Conservation (phyloP, 495 filamentous ascomycete species). For the Aspergillus heteromorphus region DNA sequence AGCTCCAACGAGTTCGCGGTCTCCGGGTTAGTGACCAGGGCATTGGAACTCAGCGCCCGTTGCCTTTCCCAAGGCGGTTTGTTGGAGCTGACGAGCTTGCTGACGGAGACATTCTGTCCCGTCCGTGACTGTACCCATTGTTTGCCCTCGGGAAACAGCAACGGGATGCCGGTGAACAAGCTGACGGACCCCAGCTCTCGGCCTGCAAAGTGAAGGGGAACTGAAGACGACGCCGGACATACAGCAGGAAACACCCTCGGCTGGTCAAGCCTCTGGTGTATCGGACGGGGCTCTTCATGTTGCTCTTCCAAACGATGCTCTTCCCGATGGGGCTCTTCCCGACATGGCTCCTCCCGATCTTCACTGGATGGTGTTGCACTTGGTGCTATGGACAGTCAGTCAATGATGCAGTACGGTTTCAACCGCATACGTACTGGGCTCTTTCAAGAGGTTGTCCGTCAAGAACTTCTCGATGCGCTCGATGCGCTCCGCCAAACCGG, state of each 20-base stretch:
- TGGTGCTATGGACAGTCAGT: conserved; percentile 4
- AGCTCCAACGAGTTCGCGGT: conserved; percentile 22
- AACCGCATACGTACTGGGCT: conserved; percentile 18
- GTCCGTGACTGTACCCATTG: conserved; percentile 43
- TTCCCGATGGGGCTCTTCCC: too few relatives aligned
- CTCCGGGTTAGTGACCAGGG: conserved; percentile 21
- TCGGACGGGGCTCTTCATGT: background rate
- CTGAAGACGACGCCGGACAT: conserved; percentile 24
- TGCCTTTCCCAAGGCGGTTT: conserved; percentile 34
- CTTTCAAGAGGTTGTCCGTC: conserved; percentile 24
- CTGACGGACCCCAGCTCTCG: conserved; percentile 42
- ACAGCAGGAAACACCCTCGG: background rate
- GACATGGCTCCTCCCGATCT: background rate
- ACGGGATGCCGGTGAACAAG: conserved; percentile 41
- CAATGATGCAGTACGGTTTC: background rate
- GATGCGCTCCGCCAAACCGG: conserved; percentile 34
- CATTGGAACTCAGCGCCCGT: conserved; percentile 20
- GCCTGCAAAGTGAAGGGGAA: conserved; percentile 46
- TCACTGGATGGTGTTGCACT: background rate
- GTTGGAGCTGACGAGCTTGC: conserved; percentile 25
- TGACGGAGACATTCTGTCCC: conserved; percentile 35
- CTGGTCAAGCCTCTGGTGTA: background rate
- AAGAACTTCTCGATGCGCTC: conserved; percentile 38
- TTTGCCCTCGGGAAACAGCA: conserved; percentile 40
- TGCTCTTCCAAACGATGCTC: too few relatives aligned